These are phyloP conservation scores for Morella rubra DNA, from an alignment of 306 rosid genomes.

Conservation along the genomic window DNA sequence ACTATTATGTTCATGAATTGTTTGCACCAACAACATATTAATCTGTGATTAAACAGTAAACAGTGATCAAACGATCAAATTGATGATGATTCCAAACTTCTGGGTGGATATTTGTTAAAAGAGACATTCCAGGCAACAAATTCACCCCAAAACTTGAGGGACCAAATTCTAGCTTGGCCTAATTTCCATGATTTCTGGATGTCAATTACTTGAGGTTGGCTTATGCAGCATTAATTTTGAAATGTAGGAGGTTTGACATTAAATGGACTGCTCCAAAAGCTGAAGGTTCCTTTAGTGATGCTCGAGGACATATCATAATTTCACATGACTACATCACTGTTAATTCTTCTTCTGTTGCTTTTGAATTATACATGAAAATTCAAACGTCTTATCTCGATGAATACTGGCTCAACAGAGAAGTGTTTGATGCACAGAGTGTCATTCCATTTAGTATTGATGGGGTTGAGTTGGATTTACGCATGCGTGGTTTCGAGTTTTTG, in stretches of 20 bases:
- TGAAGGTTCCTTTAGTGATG: slow-evolving; percentile 82
- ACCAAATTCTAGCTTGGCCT: background rate
- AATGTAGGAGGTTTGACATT: slow-evolving; percentile 74
- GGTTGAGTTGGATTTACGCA: slow-evolving; percentile 78
- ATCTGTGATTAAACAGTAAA: background rate
- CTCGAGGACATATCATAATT: slow-evolving; percentile 88
- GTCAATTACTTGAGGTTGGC: slow-evolving; percentile 32
- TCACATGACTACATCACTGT: slow-evolving; percentile 61
- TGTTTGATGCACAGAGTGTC: slow-evolving; percentile 36
- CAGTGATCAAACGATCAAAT: background rate
- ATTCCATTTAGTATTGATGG: slow-evolving; percentile 64
- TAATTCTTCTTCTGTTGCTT: slow-evolving; percentile 80
- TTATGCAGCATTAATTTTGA: slow-evolving; percentile 19
- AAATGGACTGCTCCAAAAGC: slow-evolving; percentile 86
- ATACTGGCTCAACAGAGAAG: slow-evolving; percentile 40
- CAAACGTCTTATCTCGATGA: slow-evolving; percentile 60
- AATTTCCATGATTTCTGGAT: slow-evolving; percentile 6
- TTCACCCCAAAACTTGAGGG: background rate
- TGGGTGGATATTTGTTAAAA: background rate
- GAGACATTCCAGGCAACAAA: background rate
- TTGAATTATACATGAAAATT: slow-evolving; percentile 68
- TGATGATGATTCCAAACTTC: background rate
- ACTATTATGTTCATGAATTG: background rate
- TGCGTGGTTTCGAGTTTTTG: slow-evolving; percentile 86
- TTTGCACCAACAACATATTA: background rate